Percentiles rank a stretch among this genome's conserved stretches.
Evolutionary conservation across 2,329 filamentous ascomycete genomes (phyloP).

Genomic region (Penicillium sp.): DNA sequence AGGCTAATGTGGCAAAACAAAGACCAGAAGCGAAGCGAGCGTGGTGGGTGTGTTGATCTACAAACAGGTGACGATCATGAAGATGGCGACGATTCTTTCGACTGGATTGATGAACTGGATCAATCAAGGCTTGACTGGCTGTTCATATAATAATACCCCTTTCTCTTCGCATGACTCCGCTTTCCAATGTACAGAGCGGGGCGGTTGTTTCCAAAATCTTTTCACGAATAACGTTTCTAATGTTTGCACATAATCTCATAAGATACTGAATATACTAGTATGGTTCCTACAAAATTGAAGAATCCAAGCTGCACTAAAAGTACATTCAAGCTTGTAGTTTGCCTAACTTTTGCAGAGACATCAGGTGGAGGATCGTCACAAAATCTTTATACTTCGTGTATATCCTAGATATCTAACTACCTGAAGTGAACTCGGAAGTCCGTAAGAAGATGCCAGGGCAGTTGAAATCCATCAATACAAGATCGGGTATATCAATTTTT

Average conservation of each 20-base stretch:
- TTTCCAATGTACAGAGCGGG: not conserved
- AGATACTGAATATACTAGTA: too few species aligned
- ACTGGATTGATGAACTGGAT: conserved; percentile 47
- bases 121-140: conserved; percentile 46
- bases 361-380: too few species aligned
- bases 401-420: too few species aligned
- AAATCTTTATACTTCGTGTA: too few species aligned
- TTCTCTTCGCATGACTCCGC: not conserved
- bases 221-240: conserved; percentile 2
- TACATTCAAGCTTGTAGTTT: too few species aligned
- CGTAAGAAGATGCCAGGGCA: not conserved
- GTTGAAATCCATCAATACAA: conserved; percentile 3
- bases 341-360: too few species aligned
- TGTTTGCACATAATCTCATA: conserved; percentile 12
- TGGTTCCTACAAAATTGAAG: not conserved
- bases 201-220: not conserved
- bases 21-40: conserved; percentile 33
- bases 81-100: conserved; percentile 38
- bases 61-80: conserved; percentile 20
- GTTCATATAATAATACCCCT: conserved; percentile 37
- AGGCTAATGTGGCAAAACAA: conserved; percentile 47
- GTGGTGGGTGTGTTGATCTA: conserved; percentile 4
- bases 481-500: conserved; percentile 29
- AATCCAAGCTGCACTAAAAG: too few species aligned
- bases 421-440: too few species aligned